A percentile compares a stretch with the other conserved stretches of the same genome.
Evolutionary conservation across 2,329 filamentous ascomycete species (phyloP).

Genomic region (Uncinocarpus reesii): DNA sequence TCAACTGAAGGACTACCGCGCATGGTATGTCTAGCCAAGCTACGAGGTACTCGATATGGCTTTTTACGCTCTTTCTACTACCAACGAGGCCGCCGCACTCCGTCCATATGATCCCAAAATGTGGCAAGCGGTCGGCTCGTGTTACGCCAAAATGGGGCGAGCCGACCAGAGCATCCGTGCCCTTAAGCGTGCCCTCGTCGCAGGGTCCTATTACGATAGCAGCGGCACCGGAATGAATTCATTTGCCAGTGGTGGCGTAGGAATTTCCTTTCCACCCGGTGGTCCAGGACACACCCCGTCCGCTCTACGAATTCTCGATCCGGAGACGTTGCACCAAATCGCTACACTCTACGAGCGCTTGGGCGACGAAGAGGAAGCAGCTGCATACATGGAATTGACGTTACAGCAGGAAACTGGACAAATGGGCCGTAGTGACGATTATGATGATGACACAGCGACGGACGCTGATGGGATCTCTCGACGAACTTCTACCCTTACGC

Average conservation of each 20-base stretch:
- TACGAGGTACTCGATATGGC: conserved; percentile 98
- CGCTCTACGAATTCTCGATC: conserved; percentile 55
- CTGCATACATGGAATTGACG: conserved; percentile 91
- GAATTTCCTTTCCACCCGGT: conserved; percentile 24
- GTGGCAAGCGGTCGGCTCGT: conserved; percentile 94
- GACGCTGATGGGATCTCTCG: conserved; percentile 39
- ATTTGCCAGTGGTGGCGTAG: conserved; percentile 33
- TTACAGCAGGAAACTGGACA: conserved; percentile 81
- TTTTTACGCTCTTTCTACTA: conserved; percentile 97
- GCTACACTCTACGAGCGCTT: conserved; percentile 78
- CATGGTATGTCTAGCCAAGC: conserved; percentile 97
- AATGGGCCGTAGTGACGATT: conserved; percentile 29
- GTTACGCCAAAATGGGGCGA: conserved; percentile 79
- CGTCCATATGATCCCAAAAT: conserved; percentile 97
- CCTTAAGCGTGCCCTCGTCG: conserved; percentile 80
- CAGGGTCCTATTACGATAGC: conserved; percentile 74
- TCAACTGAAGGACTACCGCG: conserved; percentile 91
- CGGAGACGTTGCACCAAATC: conserved; percentile 82
- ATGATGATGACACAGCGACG: conserved; percentile 25
- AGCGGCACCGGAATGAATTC: conserved; percentile 30
- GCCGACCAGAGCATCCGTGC: conserved; percentile 88
- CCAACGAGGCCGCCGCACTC: conserved; percentile 81
- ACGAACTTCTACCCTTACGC: conserved; percentile 23
- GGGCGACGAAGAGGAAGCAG: conserved; percentile 66
- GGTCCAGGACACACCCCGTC: conserved; percentile 23